phyloP scores from a whole-genome alignment of 2,329 filamentous ascomycete species.

The Colletotrichum plurivorum region DNA sequence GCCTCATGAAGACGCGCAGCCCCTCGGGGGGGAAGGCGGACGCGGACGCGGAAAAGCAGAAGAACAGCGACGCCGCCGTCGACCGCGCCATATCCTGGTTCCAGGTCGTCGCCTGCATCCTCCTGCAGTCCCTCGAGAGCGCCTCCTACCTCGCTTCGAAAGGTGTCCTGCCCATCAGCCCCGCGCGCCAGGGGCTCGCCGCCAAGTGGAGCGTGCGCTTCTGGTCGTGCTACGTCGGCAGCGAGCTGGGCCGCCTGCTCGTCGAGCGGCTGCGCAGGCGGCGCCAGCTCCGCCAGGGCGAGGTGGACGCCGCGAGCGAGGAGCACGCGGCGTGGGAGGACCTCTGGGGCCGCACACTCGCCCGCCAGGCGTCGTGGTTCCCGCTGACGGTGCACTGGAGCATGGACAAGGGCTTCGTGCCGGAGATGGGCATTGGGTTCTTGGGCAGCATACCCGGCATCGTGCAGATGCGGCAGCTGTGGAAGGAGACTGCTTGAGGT shows the following conservation, averaged over 20 bases:
- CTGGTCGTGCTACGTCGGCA: slow-evolving; percentile 83
- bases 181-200: slow-evolving; percentile 71
- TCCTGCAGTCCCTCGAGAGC: slow-evolving; percentile 88
- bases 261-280: slow-evolving; percentile 59
- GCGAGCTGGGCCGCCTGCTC: slow-evolving; percentile 79
- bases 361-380: slow-evolving; percentile 81
- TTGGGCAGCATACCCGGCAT: slow-evolving; percentile 61
- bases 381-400: slow-evolving; percentile 91
- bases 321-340: slow-evolving; percentile 62
- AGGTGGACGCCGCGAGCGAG: slow-evolving; percentile 50
- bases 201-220: slow-evolving; percentile 82
- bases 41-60: slow-evolving; percentile 52
- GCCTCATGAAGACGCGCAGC: slow-evolving; percentile 55
- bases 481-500: slow-evolving; percentile 54
- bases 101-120: slow-evolving; percentile 77
- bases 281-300: slow-evolving; percentile 41
- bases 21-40: slow-evolving; percentile 46
- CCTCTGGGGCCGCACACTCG: slow-evolving; percentile 76
- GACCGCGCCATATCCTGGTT: slow-evolving; percentile 71
- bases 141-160: slow-evolving; percentile 82
- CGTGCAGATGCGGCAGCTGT: slow-evolving; percentile 61
- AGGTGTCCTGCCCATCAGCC: slow-evolving; percentile 74
- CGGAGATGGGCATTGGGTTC: slow-evolving; percentile 57
- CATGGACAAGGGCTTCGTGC: slow-evolving; percentile 71
- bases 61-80: slow-evolving; percentile 54